phyloP scores from a whole-genome alignment of 371 early-diverging fungal genomes.

The Haplosporangium sp. region DNA sequence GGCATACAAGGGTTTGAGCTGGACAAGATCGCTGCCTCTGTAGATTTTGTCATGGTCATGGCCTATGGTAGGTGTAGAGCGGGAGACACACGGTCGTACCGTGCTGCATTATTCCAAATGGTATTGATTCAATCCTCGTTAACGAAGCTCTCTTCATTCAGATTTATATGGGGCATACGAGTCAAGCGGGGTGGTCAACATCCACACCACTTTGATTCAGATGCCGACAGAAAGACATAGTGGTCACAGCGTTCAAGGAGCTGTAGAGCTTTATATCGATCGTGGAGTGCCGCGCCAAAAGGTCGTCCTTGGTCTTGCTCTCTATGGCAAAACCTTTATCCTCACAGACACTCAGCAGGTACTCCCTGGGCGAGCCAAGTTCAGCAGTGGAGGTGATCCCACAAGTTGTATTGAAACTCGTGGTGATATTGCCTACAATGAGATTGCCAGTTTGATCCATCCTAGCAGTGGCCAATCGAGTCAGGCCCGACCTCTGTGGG shows the following conservation, averaged over 20 bases:
- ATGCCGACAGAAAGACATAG: constrained; percentile 28
- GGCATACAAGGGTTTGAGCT: constrained; percentile 67
- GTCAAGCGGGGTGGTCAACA: constrained; percentile 55
- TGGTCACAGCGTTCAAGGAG: constrained; percentile 62
- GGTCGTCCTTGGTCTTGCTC: constrained; percentile 79
- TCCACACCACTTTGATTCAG: constrained; percentile 39
- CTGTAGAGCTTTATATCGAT: constrained; percentile 71
- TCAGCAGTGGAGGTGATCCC: constrained; percentile 27
- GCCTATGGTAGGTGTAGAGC: constrained; percentile 62
- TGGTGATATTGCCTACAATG: constrained; percentile 45
- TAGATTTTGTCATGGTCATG: constrained; percentile 79
- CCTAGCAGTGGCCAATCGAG: neutral
- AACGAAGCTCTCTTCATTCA: neutral
- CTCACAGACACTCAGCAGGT: constrained; percentile 9
- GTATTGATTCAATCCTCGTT: neutral
- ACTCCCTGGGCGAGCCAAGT: constrained; percentile 20
- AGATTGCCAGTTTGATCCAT: constrained; percentile 27
- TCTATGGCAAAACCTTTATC: constrained; percentile 71
- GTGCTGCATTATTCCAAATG: neutral
- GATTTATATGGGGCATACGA: constrained; percentile 73
- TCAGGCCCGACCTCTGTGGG: constrained; percentile 26
- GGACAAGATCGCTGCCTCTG: constrained; percentile 61
- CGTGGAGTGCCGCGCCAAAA: constrained; percentile 80
- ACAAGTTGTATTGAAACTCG: constrained; percentile 29
- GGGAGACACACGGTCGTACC: too few relatives aligned